phyloP scores from a whole-genome alignment of 2,329 filamentous ascomycete species.

The Pseudodiploospora longispora region DNA sequence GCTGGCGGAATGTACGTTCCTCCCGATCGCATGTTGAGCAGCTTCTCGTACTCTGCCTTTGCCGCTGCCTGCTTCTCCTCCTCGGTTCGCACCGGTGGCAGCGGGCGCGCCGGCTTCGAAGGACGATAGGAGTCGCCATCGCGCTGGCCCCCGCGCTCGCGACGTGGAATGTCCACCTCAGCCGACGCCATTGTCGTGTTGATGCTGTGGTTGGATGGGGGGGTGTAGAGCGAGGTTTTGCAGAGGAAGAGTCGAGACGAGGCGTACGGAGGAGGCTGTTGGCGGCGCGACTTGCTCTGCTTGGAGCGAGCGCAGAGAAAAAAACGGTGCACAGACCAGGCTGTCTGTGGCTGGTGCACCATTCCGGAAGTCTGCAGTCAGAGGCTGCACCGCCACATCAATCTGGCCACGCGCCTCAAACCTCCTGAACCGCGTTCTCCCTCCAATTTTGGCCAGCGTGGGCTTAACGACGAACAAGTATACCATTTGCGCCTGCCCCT shows the following conservation, averaged over 20 bases:
- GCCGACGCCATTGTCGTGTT: slow-evolving; percentile 35
- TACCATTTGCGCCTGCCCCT: no score
- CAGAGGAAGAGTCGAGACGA: background rate
- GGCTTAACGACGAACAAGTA: background rate
- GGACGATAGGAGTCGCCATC: slow-evolving; percentile 43
- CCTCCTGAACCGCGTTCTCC: slow-evolving; percentile 4
- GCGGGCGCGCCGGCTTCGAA: slow-evolving; percentile 24
- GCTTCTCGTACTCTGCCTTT: slow-evolving; percentile 88
- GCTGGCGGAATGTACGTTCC: slow-evolving; percentile 96
- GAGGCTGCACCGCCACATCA: slow-evolving; percentile 1
- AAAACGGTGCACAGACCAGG: slow-evolving; percentile 16
- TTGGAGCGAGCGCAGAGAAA: slow-evolving; percentile 10
- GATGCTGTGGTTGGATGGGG: background rate
- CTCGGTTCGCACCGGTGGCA: slow-evolving; percentile 47
- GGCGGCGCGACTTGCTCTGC: background rate
- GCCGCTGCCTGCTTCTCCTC: slow-evolving; percentile 82
- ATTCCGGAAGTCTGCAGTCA: no score
- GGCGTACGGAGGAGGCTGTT: background rate
- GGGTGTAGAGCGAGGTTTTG: no score
- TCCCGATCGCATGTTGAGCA: slow-evolving; percentile 86
- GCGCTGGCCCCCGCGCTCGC: slow-evolving; percentile 26
- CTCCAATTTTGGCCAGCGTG: slow-evolving; percentile 10
- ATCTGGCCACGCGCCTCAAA: background rate
- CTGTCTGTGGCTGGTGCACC: background rate
- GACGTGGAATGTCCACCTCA: slow-evolving; percentile 32